Percentiles rank a stretch among this genome's conserved stretches.
Conservation (phyloP, 1,284 basidiomycete genomes). For the Afroboletus lepidellus region DNA sequence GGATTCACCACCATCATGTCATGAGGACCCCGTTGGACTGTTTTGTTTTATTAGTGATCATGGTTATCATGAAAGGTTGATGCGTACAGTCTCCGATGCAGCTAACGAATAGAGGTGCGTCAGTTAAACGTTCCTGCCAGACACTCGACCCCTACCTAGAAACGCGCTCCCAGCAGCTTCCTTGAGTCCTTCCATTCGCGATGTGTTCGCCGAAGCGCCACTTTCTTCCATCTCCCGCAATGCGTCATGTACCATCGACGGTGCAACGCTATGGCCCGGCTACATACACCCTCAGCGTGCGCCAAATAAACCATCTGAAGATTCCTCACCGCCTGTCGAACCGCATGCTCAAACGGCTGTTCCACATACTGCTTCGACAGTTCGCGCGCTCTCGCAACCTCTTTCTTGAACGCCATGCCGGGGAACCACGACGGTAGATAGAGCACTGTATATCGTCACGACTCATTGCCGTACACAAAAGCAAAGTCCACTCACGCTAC, state of each 20-base stretch:
- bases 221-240: conserved; percentile 1
- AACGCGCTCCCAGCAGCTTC: neutral
- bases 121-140: neutral
- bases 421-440: neutral
- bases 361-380: neutral
- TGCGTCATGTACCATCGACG: conserved; percentile 11
- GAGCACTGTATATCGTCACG: neutral
- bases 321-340: no score
- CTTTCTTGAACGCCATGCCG: no score
- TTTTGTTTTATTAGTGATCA: neutral
- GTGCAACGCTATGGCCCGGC: neutral
- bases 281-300: neutral
- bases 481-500: neutral
- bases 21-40: conserved; percentile 4
- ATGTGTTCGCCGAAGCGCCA: neutral
- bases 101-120: neutral
- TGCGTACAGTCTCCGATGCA: conserved; percentile 11
- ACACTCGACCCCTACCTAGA: neutral
- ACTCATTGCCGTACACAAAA: neutral
- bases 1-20: conserved; percentile 33
- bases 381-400: neutral
- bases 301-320: neutral
- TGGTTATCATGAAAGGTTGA: neutral
- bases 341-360: neutral
- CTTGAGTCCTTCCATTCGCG: neutral